Base-by-base conservation (phyloP, 2,329 filamentous ascomycete species). In the Harringtonia aguacate region DNA sequence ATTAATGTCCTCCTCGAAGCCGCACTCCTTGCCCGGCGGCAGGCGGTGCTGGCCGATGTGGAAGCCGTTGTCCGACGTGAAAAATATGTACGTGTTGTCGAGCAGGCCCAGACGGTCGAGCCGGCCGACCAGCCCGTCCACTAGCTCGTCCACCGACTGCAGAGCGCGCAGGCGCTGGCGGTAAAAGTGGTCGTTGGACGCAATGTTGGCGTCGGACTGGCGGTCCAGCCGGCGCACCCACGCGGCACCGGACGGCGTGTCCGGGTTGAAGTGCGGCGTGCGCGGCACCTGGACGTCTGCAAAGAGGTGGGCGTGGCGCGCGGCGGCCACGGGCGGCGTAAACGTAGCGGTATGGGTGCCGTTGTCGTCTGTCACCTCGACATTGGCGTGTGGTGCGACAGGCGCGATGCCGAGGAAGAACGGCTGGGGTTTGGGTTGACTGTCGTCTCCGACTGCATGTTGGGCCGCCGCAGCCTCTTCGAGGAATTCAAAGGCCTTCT, bases 321-420 rank as follows among this genome's bases (percentile, higher is more conserved):
- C 63, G 0, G 78, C 70, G 0, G 80, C 70, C 15, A 82, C 65
- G 0, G 79, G 78, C 0, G 67, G 65, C 6, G 59, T 62, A 55
- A 73, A 46, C 15, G 27, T 22, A 37, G 21, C 47, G 8, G 30
- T 35, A 3, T 39, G 20, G 34, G 43, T 30, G 36, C 58, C 50
- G 4, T 53, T 48, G 46, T 49, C 48, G 38, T n/a, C 8, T 6
- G 0, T 18, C 8, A 34, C 3, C 17, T 65, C 60, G 4, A 72
- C 62, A 47, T 79, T 77, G 20, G 71, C 70, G 52, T 87, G 83
- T 1, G 83, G 82, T 0, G 76, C 81, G 7, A 81, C 69, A 0
- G 82, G 83, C 0, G 81, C 76, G 9, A 84, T 66, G 0, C 70
- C 71, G 4, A 87, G 56, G 55, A 86, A 86, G 60, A 85, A 86